Conservation (phyloP, 768 basidiomycete genomes). For the Obba rivulosa region DNA sequence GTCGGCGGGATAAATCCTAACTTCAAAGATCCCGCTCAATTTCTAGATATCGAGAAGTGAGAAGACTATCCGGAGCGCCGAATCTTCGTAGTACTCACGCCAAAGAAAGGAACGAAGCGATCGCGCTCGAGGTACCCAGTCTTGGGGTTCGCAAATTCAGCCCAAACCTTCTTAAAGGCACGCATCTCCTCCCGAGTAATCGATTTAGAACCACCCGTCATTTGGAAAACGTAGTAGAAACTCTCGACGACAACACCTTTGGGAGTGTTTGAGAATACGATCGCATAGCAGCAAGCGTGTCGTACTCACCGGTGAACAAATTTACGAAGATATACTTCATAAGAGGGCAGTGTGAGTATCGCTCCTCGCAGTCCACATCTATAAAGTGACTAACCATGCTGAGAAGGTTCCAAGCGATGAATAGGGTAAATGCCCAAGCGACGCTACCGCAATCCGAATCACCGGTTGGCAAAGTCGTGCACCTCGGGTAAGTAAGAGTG, state of each 20-base stretch:
- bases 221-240: conserved; percentile 93
- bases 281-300: too few species aligned
- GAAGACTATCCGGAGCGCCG: not conserved
- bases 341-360: not conserved
- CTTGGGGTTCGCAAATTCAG: conserved; percentile 70
- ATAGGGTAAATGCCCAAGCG: conserved; percentile 78
- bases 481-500: conserved; percentile 71
- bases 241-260: conserved; percentile 91
- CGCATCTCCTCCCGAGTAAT: conserved; percentile 92
- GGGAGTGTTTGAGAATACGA: too few species aligned
- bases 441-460: conserved; percentile 87
- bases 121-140: conserved; percentile 73
- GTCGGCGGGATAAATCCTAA: conserved; percentile 74
- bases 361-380: not conserved
- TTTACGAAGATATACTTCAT: conserved; percentile 97
- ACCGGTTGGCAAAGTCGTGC: conserved; percentile 49
- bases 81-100: conserved; percentile 42
- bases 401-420: conserved; percentile 92
- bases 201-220: conserved; percentile 72
- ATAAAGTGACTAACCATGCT: conserved; percentile 66
- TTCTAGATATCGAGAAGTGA: conserved; percentile 39
- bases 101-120: conserved; percentile 74
- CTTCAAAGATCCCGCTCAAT: conserved; percentile 84
- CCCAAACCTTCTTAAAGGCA: conserved; percentile 92
- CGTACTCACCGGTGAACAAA: conserved; percentile 77